Percentiles rank a stretch among this genome's conserved stretches.
These are phyloP conservation scores for Lasiosphaeriaceae sp. DNA, from an alignment of 495 filamentous ascomycete genomes.

Conservation along the genomic window DNA sequence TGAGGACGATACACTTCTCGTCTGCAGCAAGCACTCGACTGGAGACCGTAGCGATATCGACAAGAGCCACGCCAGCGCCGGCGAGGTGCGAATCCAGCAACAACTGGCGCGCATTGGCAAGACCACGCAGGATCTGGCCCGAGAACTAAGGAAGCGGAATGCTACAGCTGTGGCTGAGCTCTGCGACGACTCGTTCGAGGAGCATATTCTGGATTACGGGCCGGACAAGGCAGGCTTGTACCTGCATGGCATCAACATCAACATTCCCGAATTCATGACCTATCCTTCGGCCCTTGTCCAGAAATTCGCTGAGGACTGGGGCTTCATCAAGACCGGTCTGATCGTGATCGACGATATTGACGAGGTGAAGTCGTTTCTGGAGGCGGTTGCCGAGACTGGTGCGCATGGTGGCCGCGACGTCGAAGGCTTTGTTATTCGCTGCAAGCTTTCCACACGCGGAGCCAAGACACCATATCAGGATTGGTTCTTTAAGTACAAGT, in stretches of 20 bases:
- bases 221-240: constrained; percentile 87
- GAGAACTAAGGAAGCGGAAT: constrained; percentile 72
- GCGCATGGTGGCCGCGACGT: constrained; percentile 87
- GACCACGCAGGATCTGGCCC: constrained; percentile 70
- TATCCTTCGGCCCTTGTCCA: constrained; percentile 75
- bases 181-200: constrained; percentile 93
- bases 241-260: constrained; percentile 92
- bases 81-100: constrained; percentile 78
- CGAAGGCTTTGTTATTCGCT: constrained; percentile 95
- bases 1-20: constrained; percentile 79
- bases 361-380: constrained; percentile 73
- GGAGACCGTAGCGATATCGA: constrained; percentile 64
- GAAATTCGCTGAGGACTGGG: constrained; percentile 87
- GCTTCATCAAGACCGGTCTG: constrained; percentile 83
- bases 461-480: constrained; percentile 56
- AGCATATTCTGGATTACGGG: constrained; percentile 90
- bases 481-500: constrained; percentile 99
- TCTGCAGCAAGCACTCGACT: constrained; percentile 98
- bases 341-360: constrained; percentile 70
- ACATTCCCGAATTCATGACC: constrained; percentile 83
- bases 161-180: constrained; percentile 92
- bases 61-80: constrained; percentile 77
- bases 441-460: constrained; percentile 52
- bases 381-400: constrained; percentile 76
- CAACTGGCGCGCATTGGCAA: constrained; percentile 73